phyloP scores from a whole-genome alignment of 2,329 filamentous ascomycete species.

The Fusarium sp. region DNA sequence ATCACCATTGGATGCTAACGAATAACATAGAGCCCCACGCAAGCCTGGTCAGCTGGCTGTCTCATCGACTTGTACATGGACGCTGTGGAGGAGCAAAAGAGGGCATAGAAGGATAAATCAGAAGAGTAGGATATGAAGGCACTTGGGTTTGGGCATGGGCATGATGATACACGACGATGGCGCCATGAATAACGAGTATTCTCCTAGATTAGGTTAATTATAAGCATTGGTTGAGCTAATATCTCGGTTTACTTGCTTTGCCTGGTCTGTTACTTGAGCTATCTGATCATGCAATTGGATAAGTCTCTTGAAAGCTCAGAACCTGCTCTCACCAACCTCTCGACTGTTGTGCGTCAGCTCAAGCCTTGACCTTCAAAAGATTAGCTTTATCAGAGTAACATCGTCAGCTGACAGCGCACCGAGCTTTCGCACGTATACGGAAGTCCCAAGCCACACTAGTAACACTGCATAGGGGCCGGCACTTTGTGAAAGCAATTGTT shows the following conservation, averaged over 20 bases:
- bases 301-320: neutral
- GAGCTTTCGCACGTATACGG: too few species aligned
- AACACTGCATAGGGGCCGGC: neutral
- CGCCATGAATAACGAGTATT: slow-evolving; percentile 31
- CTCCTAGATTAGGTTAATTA: slow-evolving; percentile 40
- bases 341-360: too few species aligned
- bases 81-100: slow-evolving; percentile 71
- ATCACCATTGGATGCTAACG: slow-evolving; percentile 27
- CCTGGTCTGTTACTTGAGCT: neutral
- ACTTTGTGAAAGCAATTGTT: neutral
- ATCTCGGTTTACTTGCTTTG: neutral
- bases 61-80: slow-evolving; percentile 98
- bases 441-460: too few species aligned
- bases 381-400: too few species aligned
- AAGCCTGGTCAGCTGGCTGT: slow-evolving; percentile 96
- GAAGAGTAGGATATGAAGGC: slow-evolving; percentile 24
- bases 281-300: neutral
- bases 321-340: too few species aligned
- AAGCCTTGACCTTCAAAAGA: too few species aligned
- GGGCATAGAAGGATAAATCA: slow-evolving; percentile 12
- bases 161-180: slow-evolving; percentile 24
- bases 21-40: slow-evolving; percentile 82
- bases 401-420: too few species aligned
- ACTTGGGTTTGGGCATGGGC: slow-evolving; percentile 26
- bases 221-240: slow-evolving; percentile 28